Evolutionary conservation across 1,284 basidiomycete genomes (phyloP).

Genomic region (Fomitopsis pinicola): DNA sequence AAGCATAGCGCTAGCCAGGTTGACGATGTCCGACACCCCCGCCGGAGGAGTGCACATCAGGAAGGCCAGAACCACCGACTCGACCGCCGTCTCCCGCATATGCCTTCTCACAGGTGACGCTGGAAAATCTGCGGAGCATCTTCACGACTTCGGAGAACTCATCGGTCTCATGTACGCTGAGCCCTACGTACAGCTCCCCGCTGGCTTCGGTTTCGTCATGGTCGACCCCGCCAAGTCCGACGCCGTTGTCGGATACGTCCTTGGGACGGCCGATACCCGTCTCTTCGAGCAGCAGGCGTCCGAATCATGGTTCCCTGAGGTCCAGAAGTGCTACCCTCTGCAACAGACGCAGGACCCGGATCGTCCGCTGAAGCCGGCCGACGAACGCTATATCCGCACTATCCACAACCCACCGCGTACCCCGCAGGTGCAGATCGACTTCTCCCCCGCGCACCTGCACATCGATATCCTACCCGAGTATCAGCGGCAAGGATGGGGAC

Average conservation of each 20-base stretch:
- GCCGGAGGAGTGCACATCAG: slow-evolving; percentile 38
- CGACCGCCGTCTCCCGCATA: slow-evolving; percentile 54
- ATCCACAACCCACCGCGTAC: slow-evolving; percentile 46
- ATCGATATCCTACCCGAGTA: slow-evolving; percentile 59
- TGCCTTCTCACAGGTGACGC: slow-evolving; percentile 72
- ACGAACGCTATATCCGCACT: slow-evolving; percentile 44
- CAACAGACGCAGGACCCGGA: slow-evolving; percentile 22
- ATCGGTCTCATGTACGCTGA: slow-evolving; percentile 67
- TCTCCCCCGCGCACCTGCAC: slow-evolving; percentile 63
- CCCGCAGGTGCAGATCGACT: slow-evolving; percentile 43
- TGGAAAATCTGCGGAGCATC: slow-evolving; percentile 56
- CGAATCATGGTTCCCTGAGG: slow-evolving; percentile 54
- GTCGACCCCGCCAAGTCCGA: slow-evolving; percentile 39
- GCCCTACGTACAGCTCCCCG: slow-evolving; percentile 66
- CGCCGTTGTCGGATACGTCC: slow-evolving; percentile 56
- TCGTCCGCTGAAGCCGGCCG: slow-evolving; percentile 37
- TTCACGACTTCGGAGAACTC: slow-evolving; percentile 59
- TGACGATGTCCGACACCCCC: not conserved
- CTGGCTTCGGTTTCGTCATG: slow-evolving; percentile 70
- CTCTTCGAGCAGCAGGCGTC: slow-evolving; percentile 47
- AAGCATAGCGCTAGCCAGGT: not conserved
- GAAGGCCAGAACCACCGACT: slow-evolving; percentile 49
- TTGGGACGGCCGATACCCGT: slow-evolving; percentile 58
- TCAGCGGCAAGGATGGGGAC: slow-evolving; percentile 61
- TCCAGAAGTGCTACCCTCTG: slow-evolving; percentile 44